Conservation (phyloP, 805 yeast genomes). For the Wickerhamiella qilinensis region DNA sequence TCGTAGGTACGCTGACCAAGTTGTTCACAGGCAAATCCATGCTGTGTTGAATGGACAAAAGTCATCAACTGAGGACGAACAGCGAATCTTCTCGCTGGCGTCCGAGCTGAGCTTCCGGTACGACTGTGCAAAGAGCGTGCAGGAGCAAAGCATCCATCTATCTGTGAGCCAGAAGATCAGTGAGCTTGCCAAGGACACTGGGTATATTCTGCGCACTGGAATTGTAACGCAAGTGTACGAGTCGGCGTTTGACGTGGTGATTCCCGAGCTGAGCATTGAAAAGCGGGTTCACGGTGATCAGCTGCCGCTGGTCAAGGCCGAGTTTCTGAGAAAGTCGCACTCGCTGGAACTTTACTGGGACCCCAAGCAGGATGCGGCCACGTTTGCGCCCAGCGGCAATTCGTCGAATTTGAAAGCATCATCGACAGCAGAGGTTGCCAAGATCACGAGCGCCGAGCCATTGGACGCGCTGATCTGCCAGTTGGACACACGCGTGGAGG, state of each 20-base stretch:
- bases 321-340: constrained; percentile 55
- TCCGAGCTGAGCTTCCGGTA: constrained; percentile 92
- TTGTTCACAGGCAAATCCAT: constrained; percentile 86
- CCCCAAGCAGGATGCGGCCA: constrained; percentile 79
- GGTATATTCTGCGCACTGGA: constrained; percentile 73
- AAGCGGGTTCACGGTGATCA: constrained; percentile 70
- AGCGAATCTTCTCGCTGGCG: constrained; percentile 28
- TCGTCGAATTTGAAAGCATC: neutral
- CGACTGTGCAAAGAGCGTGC: constrained; percentile 86
- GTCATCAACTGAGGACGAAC: neutral
- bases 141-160: constrained; percentile 86
- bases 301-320: constrained; percentile 81
- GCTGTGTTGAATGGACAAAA: constrained; percentile 29
- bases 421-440: constrained; percentile 4
- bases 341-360: constrained; percentile 83
- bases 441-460: constrained; percentile 1
- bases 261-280: constrained; percentile 54
- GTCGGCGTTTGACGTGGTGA: constrained; percentile 80
- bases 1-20: constrained; percentile 79
- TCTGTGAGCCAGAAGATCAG: constrained; percentile 59
- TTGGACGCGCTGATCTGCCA: constrained; percentile 7
- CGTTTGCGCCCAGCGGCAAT: constrained; percentile 49
- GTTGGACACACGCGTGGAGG: constrained; percentile 45
- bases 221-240: constrained; percentile 86
- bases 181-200: constrained; percentile 44